phyloP scores from a whole-genome alignment of 768 basidiomycete genomes.

The Neoboletus subvelutipes region DNA sequence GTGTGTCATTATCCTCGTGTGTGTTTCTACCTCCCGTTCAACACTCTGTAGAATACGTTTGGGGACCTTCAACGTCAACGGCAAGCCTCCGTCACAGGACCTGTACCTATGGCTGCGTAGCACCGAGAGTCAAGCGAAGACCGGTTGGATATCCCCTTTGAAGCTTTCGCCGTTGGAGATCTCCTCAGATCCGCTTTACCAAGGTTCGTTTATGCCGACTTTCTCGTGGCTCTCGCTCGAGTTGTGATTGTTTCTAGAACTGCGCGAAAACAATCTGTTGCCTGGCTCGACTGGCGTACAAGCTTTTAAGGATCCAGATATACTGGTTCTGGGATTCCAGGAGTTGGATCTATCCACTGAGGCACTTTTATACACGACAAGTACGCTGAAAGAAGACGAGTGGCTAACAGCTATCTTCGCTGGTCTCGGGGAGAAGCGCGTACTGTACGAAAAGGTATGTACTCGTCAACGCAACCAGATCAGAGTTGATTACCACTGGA shows the following conservation, averaged over 20 bases:
- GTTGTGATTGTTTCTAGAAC: slow-evolving; percentile 8
- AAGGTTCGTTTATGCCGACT: slow-evolving; percentile 17
- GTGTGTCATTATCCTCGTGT: slow-evolving; percentile 10
- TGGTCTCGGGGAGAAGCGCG: slow-evolving; percentile 64
- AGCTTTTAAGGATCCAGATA: slow-evolving; percentile 51
- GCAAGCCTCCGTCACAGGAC: slow-evolving; percentile 70
- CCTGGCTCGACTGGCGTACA: slow-evolving; percentile 15
- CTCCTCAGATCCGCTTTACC: slow-evolving; percentile 20
- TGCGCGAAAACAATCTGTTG: background rate
- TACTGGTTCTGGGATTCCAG: slow-evolving; percentile 77
- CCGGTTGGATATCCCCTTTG: slow-evolving; percentile 35
- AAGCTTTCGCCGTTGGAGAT: slow-evolving; percentile 37
- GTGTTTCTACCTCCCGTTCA: background rate
- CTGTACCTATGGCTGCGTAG: slow-evolving; percentile 63
- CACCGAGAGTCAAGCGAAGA: background rate
- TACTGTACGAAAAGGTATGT: slow-evolving; percentile 64
- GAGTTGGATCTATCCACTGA: slow-evolving; percentile 79
- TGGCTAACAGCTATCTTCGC: slow-evolving; percentile 69
- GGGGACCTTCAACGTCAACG: slow-evolving; percentile 87
- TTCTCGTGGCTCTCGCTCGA: background rate
- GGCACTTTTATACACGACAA: slow-evolving; percentile 69
- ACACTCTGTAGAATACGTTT: slow-evolving; percentile 51
- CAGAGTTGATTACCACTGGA: background rate
- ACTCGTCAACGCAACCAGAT: background rate
- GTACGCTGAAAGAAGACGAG: slow-evolving; percentile 62